These are phyloP conservation scores for Saccharomycopsis sp. DNA, from an alignment of 805 yeast genomes.

Conservation along the genomic window DNA sequence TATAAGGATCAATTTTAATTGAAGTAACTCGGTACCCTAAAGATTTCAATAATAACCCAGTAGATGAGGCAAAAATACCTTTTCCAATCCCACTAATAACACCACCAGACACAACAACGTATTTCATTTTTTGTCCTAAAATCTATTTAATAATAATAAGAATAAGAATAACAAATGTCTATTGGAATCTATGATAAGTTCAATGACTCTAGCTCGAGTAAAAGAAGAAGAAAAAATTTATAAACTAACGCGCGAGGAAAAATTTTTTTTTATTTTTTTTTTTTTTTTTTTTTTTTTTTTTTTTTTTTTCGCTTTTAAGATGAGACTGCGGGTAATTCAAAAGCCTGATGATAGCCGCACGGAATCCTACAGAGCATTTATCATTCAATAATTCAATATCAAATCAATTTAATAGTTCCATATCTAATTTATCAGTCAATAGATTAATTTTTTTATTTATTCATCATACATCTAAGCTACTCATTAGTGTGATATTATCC, in stretches of 20 bases:
- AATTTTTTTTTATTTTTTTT: no score
- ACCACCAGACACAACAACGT: constrained; percentile 99
- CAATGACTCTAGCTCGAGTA: constrained; percentile 9
- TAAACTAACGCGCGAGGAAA: neutral
- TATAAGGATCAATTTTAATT: constrained; percentile 96
- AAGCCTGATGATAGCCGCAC: no score
- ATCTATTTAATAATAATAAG: neutral
- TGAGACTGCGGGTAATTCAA: no score
- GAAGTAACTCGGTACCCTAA: constrained; percentile 93
- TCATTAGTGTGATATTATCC: constrained; percentile 80
- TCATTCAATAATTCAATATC: neutral
- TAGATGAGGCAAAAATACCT: constrained; percentile 96
- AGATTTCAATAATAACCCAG: constrained; percentile 91
- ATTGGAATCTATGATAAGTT: neutral
- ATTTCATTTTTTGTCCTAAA: constrained; percentile 56
- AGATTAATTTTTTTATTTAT: neutral
- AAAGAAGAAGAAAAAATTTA: constrained; percentile 7
- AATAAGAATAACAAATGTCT: neutral
- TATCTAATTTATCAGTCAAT: neutral
- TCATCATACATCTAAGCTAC: constrained; percentile 28
- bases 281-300: no score
- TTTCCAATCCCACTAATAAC: constrained; percentile 99
- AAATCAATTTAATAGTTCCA: neutral
- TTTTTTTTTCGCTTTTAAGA: no score
- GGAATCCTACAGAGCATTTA: no score